These are phyloP conservation scores for Komagataella phaffii DNA, from an alignment of 805 yeast species.

Conservation along the genomic window DNA sequence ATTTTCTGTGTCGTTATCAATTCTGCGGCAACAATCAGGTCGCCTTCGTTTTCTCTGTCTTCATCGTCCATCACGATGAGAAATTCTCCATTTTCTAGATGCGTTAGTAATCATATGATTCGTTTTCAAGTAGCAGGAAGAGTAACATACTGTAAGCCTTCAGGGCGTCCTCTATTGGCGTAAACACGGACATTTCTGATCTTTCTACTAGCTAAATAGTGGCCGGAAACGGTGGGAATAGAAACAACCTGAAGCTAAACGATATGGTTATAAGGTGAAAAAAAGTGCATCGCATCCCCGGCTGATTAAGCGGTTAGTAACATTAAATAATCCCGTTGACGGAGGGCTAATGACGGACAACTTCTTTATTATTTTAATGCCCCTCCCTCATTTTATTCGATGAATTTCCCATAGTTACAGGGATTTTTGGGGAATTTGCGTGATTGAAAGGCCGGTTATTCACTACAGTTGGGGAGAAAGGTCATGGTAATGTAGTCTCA, in stretches of 20 bases:
- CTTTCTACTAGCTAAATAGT: not conserved
- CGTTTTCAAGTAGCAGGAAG: not conserved
- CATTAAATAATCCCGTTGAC: not conserved
- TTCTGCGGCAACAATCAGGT: conserved; percentile 86
- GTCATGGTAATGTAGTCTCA: not conserved
- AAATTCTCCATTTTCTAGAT: conserved; percentile 54
- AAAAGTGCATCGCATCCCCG: not conserved
- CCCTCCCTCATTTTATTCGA: not conserved
- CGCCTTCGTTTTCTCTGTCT: conserved; percentile 95
- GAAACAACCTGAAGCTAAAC: not conserved
- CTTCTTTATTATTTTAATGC: not conserved
- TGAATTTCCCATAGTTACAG: not conserved
- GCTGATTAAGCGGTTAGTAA: not conserved
- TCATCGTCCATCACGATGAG: conserved; percentile 96
- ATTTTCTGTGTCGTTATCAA: conserved; percentile 65
- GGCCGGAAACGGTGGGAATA: not conserved
- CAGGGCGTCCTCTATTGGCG: conserved; percentile 55
- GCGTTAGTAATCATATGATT: conserved; percentile 1
- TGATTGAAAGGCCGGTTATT: not conserved
- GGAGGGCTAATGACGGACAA: not conserved
- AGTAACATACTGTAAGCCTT: conserved; percentile 42
- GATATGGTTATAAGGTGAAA: not conserved
- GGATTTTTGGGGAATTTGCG: not conserved
- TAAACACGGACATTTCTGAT: conserved; percentile 17
- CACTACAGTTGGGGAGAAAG: not conserved